Conservation (phyloP, 495 filamentous ascomycete species). For the Penicilliopsis zonata region DNA sequence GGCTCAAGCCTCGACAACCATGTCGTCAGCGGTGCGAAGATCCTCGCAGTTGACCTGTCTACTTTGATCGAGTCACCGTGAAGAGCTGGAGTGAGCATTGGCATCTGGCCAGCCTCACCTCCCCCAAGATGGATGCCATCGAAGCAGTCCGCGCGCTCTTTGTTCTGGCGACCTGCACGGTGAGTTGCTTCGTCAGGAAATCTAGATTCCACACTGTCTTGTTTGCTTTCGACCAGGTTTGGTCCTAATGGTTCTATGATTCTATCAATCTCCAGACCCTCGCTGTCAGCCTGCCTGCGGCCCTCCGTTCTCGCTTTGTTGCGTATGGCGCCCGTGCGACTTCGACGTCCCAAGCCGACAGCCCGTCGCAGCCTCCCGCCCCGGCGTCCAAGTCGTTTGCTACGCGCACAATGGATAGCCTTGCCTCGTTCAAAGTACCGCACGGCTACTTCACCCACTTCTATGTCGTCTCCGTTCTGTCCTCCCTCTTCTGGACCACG, state of each 20-base stretch:
- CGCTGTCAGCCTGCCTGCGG: slow-evolving; percentile 34
- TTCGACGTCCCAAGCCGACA: slow-evolving; percentile 6
- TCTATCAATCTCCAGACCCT: slow-evolving; percentile 32
- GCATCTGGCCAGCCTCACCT: slow-evolving; percentile 16
- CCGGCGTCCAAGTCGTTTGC: slow-evolving; percentile 1
- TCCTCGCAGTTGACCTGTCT: too few relatives aligned
- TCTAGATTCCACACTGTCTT: too few relatives aligned
- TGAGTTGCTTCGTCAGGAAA: too few relatives aligned
- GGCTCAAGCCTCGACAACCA: too few relatives aligned
- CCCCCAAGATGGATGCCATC: slow-evolving; percentile 27
- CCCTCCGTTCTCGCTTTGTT: slow-evolving; percentile 42
- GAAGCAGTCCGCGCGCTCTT: slow-evolving; percentile 31
- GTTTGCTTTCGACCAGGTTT: too few relatives aligned
- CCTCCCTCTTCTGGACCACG: slow-evolving; percentile 63
- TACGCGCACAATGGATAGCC: slow-evolving; percentile 30
- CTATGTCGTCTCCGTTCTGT: slow-evolving; percentile 59
- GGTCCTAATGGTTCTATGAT: too few relatives aligned
- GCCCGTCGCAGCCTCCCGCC: slow-evolving; percentile 4
- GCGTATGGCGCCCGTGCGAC: slow-evolving; percentile 45
- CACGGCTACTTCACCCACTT: slow-evolving; percentile 84
- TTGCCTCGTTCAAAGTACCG: slow-evolving; percentile 52
- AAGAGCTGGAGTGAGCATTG: too few relatives aligned
- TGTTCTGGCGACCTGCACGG: slow-evolving; percentile 34
- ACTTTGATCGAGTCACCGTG: too few relatives aligned
- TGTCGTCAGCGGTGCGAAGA: too few relatives aligned